Evolutionary conservation across 1,284 basidiomycete genomes (phyloP).

Genomic region (Cutaneotrichosporon daszewskae): DNA sequence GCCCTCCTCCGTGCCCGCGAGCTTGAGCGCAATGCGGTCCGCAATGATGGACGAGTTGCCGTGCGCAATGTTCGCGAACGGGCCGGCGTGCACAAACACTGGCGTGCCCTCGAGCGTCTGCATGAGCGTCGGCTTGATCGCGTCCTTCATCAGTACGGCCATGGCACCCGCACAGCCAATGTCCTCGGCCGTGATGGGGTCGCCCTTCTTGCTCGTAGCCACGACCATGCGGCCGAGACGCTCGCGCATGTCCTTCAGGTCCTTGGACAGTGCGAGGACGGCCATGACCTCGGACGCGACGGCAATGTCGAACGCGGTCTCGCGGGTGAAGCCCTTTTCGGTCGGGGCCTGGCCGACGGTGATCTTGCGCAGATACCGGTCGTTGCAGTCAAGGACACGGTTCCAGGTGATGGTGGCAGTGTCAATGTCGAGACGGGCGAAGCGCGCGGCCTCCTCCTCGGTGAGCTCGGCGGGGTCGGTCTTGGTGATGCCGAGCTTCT

Average conservation of each 20-base stretch:
- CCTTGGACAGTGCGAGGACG: constrained; percentile 84
- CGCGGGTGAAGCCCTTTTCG: constrained; percentile 82
- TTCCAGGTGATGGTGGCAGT: constrained; percentile 94
- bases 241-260: constrained; percentile 79
- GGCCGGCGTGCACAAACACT: constrained; percentile 97
- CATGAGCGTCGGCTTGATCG: constrained; percentile 99
- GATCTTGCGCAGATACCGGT: constrained; percentile 92
- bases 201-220: constrained; percentile 85
- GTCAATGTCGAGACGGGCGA: constrained; percentile 90
- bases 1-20: constrained; percentile 92
- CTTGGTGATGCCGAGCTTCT: constrained; percentile 95
- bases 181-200: constrained; percentile 93
- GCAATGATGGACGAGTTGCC: constrained; percentile 98
- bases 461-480: constrained; percentile 88
- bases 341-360: constrained; percentile 85
- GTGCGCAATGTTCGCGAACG: constrained; percentile 98
- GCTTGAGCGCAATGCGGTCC: constrained; percentile 91
- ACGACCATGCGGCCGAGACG: constrained; percentile 74
- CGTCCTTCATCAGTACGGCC: constrained; percentile 96
- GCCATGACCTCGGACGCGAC: constrained; percentile 99
- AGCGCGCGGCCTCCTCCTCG: constrained; percentile 82
- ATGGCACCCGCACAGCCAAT: constrained; percentile 93
- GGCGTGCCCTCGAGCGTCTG: constrained; percentile 98
- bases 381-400: constrained; percentile 93
- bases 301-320: constrained; percentile 92